Evolutionary conservation across 2,329 filamentous ascomycete genomes (phyloP).

Genomic region (Neopestalotiopsis sp.): DNA sequence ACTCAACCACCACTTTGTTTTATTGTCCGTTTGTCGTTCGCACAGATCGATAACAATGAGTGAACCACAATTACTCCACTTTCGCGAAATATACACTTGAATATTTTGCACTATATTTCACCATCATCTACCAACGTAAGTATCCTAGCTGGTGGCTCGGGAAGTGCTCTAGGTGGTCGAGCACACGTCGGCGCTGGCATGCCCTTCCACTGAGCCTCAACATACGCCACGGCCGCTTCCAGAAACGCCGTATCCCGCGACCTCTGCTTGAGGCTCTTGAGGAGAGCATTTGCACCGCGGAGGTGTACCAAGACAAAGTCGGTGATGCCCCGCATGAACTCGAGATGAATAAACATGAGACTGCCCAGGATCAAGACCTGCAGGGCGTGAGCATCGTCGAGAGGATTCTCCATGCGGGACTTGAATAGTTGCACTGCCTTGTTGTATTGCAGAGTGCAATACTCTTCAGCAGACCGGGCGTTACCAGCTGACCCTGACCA

Average conservation of each 20-base stretch:
- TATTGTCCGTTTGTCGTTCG: no score
- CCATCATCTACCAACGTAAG: background rate
- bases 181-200: background rate
- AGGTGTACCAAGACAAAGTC: background rate
- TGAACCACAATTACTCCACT: fast-evolving
- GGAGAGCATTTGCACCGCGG: background rate
- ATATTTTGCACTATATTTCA: background rate
- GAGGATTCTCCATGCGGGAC: background rate
- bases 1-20: no score
- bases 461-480: background rate
- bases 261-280: slow-evolving; percentile 2
- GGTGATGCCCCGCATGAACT: background rate
- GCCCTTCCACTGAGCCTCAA: background rate
- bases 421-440: background rate
- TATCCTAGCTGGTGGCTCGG: background rate
- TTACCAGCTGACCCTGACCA: background rate
- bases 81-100: background rate
- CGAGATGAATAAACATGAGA: slow-evolving; percentile 12
- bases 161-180: background rate
- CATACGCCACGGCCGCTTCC: background rate
- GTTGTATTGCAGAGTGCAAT: slow-evolving; percentile 8
- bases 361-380: background rate
- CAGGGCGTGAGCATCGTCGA: background rate
- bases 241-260: background rate
- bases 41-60: no score